Conservation (phyloP, 2,329 filamentous ascomycete species). For the Fusarium floridanum region DNA sequence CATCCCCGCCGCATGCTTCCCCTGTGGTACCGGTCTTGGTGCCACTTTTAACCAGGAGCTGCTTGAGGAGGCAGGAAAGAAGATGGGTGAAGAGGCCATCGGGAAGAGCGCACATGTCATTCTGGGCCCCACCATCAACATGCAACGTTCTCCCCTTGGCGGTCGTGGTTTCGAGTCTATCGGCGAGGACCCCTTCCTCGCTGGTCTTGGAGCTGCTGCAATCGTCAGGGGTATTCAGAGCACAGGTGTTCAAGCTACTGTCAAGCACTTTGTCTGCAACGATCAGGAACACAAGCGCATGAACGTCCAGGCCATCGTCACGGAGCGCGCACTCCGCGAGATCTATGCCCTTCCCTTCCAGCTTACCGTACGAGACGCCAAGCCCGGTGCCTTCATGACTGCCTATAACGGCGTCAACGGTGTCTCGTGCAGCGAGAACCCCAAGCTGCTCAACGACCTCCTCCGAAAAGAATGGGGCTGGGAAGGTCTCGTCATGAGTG, state of each 20-base stretch:
- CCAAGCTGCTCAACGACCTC: slow-evolving; percentile 63
- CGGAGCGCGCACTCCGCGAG: slow-evolving; percentile 68
- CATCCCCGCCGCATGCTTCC: slow-evolving; percentile 70
- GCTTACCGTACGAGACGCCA: slow-evolving; percentile 64
- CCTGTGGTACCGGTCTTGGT: slow-evolving; percentile 69
- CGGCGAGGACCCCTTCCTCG: slow-evolving; percentile 69
- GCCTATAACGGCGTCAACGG: slow-evolving; percentile 72
- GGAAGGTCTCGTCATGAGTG: slow-evolving; percentile 69
- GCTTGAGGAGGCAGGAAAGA: slow-evolving; percentile 63
- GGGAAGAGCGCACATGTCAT: slow-evolving; percentile 70
- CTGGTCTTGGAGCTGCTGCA: slow-evolving; percentile 66
- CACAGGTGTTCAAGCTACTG: slow-evolving; percentile 67
- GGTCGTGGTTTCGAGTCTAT: slow-evolving; percentile 72
- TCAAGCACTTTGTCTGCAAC: slow-evolving; percentile 74
- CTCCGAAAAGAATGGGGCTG: slow-evolving; percentile 70
- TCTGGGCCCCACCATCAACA: slow-evolving; percentile 73
- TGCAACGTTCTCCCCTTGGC: slow-evolving; percentile 71
- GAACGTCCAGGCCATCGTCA: slow-evolving; percentile 67
- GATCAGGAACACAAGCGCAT: slow-evolving; percentile 71
- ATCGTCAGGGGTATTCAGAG: slow-evolving; percentile 68
- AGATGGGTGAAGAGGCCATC: slow-evolving; percentile 66
- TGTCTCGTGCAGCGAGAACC: slow-evolving; percentile 66
- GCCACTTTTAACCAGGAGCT: slow-evolving; percentile 69
- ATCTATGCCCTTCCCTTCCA: slow-evolving; percentile 71
- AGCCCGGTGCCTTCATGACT: slow-evolving; percentile 69